These are phyloP conservation scores for Sindora glabra DNA, from an alignment of 306 rosid genomes.

Conservation along the genomic window DNA sequence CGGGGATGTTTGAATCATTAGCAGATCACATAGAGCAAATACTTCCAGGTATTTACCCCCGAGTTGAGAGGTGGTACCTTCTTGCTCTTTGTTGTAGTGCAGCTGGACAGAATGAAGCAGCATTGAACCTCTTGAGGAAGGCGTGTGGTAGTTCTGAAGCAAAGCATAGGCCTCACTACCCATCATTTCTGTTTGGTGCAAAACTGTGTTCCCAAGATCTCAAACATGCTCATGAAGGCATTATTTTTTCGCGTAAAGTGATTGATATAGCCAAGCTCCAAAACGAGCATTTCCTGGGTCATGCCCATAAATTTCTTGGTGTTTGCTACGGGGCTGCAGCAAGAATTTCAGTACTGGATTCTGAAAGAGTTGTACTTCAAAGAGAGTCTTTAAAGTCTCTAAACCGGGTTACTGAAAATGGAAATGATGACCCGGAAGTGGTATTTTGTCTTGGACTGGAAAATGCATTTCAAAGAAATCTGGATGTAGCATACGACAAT, in stretches of 20 bases:
- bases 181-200: constrained; percentile 63
- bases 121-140: constrained; percentile 69
- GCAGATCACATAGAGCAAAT: constrained; percentile 73
- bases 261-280: constrained; percentile 37
- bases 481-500: constrained; percentile 51
- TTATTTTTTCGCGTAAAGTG: constrained; percentile 37
- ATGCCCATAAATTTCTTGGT: constrained; percentile 61
- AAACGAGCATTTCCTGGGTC: constrained; percentile 48
- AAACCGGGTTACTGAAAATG: constrained; percentile 32
- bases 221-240: constrained; percentile 49
- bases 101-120: constrained; percentile 55
- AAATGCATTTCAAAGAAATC: constrained; percentile 79
- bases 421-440: constrained; percentile 47
- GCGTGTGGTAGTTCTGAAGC: constrained; percentile 71
- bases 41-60: constrained; percentile 56
- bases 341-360: constrained; percentile 64
- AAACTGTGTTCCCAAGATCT: constrained; percentile 64
- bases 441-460: constrained; percentile 58
- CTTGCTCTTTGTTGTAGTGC: constrained; percentile 92
- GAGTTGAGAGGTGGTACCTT: constrained; percentile 78
- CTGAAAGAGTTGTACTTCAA: constrained; percentile 56
- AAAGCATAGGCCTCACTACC: constrained; percentile 45
- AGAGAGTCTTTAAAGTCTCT: constrained; percentile 57
- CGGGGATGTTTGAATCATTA: constrained; percentile 56
- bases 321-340: constrained; percentile 70